Evolutionary conservation across 2,329 filamentous ascomycete species (phyloP).

Genomic region (Phyllosticta citrichinensis): DNA sequence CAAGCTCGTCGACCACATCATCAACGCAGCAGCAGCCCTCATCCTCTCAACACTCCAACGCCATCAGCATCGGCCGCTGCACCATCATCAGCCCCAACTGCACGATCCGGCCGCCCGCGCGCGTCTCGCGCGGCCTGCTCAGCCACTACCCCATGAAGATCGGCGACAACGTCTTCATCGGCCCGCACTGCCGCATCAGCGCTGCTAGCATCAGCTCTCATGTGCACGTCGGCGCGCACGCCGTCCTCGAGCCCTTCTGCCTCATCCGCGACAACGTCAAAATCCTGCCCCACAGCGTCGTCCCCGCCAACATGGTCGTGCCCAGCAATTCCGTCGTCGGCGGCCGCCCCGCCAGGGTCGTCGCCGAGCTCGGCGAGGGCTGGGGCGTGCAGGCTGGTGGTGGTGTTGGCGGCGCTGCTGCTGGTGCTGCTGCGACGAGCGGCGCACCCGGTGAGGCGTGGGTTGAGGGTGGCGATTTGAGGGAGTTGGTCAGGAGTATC

Average conservation of each 20-base stretch:
- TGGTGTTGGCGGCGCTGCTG: neutral
- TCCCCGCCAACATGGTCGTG: slow-evolving; percentile 83
- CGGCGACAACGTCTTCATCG: slow-evolving; percentile 89
- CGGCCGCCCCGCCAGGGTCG: slow-evolving; percentile 36
- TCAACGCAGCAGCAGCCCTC: slow-evolving; percentile 19
- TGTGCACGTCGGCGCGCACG: slow-evolving; percentile 71
- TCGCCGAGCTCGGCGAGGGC: slow-evolving; percentile 43
- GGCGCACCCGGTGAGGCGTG: slow-evolving; percentile 31
- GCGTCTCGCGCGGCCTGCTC: slow-evolving; percentile 64
- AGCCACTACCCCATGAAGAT: slow-evolving; percentile 86
- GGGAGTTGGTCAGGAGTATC: slow-evolving; percentile 39
- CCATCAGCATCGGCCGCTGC: slow-evolving; percentile 84
- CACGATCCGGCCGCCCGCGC: slow-evolving; percentile 71
- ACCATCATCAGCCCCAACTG: slow-evolving; percentile 75
- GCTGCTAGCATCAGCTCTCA: slow-evolving; percentile 76
- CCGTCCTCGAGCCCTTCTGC: slow-evolving; percentile 72
- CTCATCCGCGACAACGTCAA: slow-evolving; percentile 91
- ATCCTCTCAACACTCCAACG: slow-evolving; percentile 29
- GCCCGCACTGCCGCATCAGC: slow-evolving; percentile 55
- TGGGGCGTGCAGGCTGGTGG: slow-evolving; percentile 31
- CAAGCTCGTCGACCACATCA: slow-evolving; percentile 21
- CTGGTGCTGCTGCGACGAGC: slow-evolving; percentile 19
- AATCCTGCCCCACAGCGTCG: slow-evolving; percentile 72
- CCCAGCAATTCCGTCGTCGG: slow-evolving; percentile 90
- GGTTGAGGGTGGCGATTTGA: slow-evolving; percentile 41